A percentile compares a stretch with the other conserved stretches of the same genome.
Evolutionary conservation across 2,329 filamentous ascomycete species (phyloP).

Genomic region (Fusarium goolgardi): DNA sequence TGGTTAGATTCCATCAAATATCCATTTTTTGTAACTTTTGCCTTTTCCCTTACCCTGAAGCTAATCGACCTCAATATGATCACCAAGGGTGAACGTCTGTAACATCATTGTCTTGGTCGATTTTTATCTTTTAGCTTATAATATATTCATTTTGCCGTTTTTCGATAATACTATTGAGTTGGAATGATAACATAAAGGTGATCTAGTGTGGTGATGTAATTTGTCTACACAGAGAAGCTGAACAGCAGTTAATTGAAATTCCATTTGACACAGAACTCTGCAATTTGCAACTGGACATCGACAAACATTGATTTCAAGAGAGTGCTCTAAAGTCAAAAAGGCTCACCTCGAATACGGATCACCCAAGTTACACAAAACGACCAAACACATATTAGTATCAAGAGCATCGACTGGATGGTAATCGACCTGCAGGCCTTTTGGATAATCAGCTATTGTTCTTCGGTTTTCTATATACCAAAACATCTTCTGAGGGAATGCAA

Average conservation of each 20-base stretch:
- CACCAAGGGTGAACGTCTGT: too few relatives aligned
- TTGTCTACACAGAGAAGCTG: background rate
- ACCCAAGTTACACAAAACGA: background rate
- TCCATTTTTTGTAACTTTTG: conserved; percentile 30
- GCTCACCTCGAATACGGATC: background rate
- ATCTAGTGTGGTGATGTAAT: background rate
- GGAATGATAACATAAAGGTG: background rate
- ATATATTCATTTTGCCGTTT: too few relatives aligned
- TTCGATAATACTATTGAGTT: background rate
- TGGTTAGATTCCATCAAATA: conserved; percentile 39
- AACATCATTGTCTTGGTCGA: background rate
- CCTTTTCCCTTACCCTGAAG: background rate
- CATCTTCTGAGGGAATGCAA: background rate
- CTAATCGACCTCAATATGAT: background rate
- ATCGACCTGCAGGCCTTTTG: background rate
- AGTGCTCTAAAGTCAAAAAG: too few relatives aligned
- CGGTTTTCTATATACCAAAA: background rate
- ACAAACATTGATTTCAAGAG: background rate
- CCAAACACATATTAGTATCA: background rate
- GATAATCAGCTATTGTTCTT: background rate
- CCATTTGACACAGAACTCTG: background rate
- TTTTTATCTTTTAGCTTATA: too few relatives aligned
- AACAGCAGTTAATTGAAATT: background rate
- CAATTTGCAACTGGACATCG: background rate
- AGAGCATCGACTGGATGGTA: background rate